Percentiles rank a stretch among this genome's conserved stretches.
phyloP scores from a whole-genome alignment of 2,329 filamentous ascomycete genomes.

The Diaporthe ampelina region DNA sequence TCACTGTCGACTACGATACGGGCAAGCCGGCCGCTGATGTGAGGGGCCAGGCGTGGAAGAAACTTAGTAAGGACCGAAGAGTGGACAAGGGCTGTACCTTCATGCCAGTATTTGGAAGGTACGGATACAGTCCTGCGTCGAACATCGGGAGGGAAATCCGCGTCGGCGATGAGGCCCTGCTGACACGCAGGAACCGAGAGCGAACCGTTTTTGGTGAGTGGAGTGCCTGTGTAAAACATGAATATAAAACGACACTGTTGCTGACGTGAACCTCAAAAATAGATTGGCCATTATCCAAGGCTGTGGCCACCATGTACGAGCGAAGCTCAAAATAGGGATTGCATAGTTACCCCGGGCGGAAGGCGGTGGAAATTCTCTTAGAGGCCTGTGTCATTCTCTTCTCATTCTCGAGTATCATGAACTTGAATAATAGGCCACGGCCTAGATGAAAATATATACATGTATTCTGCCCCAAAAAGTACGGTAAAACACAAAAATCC shows the following conservation, averaged over 20 bases:
- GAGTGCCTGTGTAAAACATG: background rate
- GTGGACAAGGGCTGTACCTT: conserved; percentile 9
- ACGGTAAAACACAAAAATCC: background rate
- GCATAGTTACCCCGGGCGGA: too few species aligned
- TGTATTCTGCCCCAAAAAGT: too few species aligned
- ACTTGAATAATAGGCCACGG: background rate
- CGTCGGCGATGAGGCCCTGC: conserved; percentile 14
- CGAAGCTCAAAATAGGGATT: conserved; percentile 8
- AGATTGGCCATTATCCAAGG: conserved; percentile 15
- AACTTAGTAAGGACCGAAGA: conserved; percentile 21
- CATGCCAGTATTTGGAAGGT: conserved; percentile 26
- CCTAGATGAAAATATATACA: too few species aligned
- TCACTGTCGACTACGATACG: conserved; percentile 29
- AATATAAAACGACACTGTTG: background rate
- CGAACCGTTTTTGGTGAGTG: conserved; percentile 14
- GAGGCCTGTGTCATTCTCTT: background rate
- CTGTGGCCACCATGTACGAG: conserved; percentile 26
- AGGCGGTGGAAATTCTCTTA: background rate
- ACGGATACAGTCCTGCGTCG: conserved; percentile 18
- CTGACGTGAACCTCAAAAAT: background rate
- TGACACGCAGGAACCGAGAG: conserved; percentile 23
- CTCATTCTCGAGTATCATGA: background rate
- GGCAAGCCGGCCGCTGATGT: conserved; percentile 26
- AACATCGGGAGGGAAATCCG: background rate
- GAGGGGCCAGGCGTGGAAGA: conserved; percentile 20